These are phyloP conservation scores for Santalum album DNA, from an alignment of 164 flowering plant genomes.

Conservation along the genomic window DNA sequence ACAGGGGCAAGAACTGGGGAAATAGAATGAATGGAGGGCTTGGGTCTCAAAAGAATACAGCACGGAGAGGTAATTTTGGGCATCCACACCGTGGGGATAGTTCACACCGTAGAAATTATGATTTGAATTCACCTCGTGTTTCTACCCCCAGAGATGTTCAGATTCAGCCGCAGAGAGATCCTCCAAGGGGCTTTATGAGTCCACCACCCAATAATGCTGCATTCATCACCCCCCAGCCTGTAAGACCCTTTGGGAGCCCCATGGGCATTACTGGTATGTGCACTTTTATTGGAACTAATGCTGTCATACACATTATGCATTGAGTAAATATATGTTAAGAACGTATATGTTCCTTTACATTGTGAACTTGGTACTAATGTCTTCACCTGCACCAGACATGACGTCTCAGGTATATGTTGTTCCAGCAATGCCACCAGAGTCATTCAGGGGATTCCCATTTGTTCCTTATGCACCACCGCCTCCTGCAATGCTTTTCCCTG, in stretches of 20 bases:
- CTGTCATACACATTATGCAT: too few species aligned
- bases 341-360: neutral
- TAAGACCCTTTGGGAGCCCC: conserved; percentile 28
- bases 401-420: conserved; percentile 27
- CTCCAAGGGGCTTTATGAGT: conserved; percentile 24
- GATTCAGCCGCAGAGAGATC: conserved; percentile 33
- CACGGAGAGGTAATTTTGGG: conserved; percentile 44
- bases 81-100: conserved; percentile 46
- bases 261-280: conserved; percentile 36
- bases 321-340: too few species aligned
- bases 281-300: neutral
- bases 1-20: conserved; percentile 31
- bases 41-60: conserved; percentile 34
- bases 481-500: conserved; percentile 26
- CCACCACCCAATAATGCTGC: conserved; percentile 13
- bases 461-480: conserved; percentile 24
- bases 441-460: conserved; percentile 32
- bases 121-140: conserved; percentile 35
- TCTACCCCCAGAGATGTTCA: conserved; percentile 38
- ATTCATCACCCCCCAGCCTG: conserved; percentile 24
- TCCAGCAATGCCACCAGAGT: conserved; percentile 31
- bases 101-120: conserved; percentile 30
- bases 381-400: conserved; percentile 22
- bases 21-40: conserved; percentile 33
- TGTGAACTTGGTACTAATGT: neutral